A percentile compares a stretch with the other conserved stretches of the same genome.
phyloP scores from a whole-genome alignment of 805 yeast species.

The Hanseniaspora thailandica region DNA sequence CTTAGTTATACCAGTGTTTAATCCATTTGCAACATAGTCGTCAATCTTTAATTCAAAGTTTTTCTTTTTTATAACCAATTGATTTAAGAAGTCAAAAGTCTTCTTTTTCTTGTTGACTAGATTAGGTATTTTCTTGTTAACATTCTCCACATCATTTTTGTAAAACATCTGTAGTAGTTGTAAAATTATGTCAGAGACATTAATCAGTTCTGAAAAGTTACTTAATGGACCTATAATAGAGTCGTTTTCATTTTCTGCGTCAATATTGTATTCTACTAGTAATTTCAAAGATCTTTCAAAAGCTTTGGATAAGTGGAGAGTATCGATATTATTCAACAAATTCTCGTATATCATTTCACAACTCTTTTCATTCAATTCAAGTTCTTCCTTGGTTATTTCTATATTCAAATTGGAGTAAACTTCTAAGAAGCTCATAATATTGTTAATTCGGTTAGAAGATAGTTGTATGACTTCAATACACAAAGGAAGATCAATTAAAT shows the following conservation, averaged over 20 bases:
- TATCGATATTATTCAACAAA: conserved; percentile 50
- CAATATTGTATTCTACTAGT: conserved; percentile 54
- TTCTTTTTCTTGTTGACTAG: conserved; percentile 23
- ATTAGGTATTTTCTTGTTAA: conserved; percentile 43
- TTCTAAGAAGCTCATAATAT: conserved; percentile 39
- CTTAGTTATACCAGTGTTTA: conserved; percentile 84
- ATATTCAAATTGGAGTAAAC: conserved; percentile 22
- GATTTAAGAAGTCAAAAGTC: conserved; percentile 65
- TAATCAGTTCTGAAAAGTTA: conserved; percentile 79
- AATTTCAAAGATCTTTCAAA: conserved; percentile 69
- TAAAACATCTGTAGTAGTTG: conserved; percentile 88
- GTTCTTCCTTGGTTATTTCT: conserved; percentile 16
- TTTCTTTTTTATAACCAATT: conserved; percentile 67
- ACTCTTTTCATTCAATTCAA: conserved; percentile 16
- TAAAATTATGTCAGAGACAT: conserved; percentile 81
- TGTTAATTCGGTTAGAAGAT: conserved; percentile 52
- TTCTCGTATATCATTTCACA: conserved; percentile 58
- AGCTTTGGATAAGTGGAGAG: conserved; percentile 70
- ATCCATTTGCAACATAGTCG: conserved; percentile 81
- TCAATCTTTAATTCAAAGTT: conserved; percentile 72
- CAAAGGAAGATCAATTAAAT: conserved; percentile 68
- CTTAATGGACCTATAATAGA: conserved; percentile 68
- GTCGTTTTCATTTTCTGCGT: conserved; percentile 27
- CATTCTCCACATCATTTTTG: conserved; percentile 58
- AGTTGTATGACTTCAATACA: conserved; percentile 58